These are phyloP conservation scores for Aspergillus caelatus DNA, from an alignment of 2,329 filamentous ascomycete genomes.

Conservation along the genomic window DNA sequence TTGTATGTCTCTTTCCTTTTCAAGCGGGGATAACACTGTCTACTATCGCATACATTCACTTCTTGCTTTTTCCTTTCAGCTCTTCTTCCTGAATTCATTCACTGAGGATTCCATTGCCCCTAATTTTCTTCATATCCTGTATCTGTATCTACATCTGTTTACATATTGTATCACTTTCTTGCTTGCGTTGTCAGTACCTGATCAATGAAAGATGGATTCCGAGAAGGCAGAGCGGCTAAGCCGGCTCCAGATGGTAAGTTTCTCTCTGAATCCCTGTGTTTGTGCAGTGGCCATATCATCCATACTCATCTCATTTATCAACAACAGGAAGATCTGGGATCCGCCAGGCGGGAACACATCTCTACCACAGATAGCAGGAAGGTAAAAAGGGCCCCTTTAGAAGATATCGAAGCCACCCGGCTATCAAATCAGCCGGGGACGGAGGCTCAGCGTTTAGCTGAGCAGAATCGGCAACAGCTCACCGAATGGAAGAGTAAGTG, in stretches of 20 bases:
- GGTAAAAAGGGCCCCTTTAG: conserved; percentile 15
- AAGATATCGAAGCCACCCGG: conserved; percentile 33
- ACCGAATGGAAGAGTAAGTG: conserved; percentile 38
- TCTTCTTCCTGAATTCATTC: background rate
- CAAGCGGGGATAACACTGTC: background rate
- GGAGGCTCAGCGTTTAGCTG: conserved; percentile 28
- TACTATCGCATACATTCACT: background rate
- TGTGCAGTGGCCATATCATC: background rate
- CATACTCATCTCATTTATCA: background rate
- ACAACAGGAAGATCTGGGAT: conserved; percentile 42
- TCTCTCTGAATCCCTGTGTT: background rate
- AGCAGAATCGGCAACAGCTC: conserved; percentile 29
- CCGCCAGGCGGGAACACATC: conserved; percentile 38
- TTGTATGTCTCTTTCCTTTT: background rate
- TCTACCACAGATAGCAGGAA: conserved; percentile 33
- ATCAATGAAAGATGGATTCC: conserved; percentile 16
- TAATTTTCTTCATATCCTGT: background rate
- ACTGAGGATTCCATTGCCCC: background rate
- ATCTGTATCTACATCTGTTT: background rate
- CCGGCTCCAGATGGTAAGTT: conserved; percentile 34
- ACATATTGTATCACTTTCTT: background rate
- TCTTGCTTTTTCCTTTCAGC: background rate
- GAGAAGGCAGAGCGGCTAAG: conserved; percentile 24
- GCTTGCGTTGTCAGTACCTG: background rate
- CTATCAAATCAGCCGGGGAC: conserved; percentile 35